A percentile compares a stretch with the other conserved stretches of the same genome.
Evolutionary conservation across 352 stramenopile genomes (phyloP).

Genomic region (Blastocystis sp.): DNA sequence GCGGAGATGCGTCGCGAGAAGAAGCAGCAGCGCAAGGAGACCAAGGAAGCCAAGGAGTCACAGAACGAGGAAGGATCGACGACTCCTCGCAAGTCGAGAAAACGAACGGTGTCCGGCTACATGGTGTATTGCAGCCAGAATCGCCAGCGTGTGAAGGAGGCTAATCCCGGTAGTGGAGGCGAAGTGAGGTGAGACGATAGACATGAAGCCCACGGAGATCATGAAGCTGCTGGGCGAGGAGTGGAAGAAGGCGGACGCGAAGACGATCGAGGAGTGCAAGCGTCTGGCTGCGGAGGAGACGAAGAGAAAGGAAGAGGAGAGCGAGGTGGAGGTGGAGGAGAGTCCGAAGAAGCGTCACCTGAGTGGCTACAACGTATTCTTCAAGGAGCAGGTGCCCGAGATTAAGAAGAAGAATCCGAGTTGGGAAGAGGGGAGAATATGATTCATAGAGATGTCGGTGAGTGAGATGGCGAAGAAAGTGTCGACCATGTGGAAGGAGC

Average conservation of each 20-base stretch:
- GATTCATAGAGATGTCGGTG: not conserved
- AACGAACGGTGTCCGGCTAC: not conserved
- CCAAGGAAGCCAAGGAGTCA: not conserved
- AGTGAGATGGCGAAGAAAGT: not conserved
- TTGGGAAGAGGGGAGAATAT: not conserved
- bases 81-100: not conserved
- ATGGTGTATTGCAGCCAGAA: not conserved
- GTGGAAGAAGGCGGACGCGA: slow-evolving; percentile 6
- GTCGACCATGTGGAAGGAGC: not conserved
- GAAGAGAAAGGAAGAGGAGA: not conserved
- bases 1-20: not conserved
- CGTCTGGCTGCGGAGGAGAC: not conserved
- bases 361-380: not conserved
- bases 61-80: not conserved
- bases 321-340: not conserved
- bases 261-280: not conserved
- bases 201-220: not conserved
- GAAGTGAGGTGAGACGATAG: not conserved
- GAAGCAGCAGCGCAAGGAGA: not conserved
- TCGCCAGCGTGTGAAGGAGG: not conserved
- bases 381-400: not conserved
- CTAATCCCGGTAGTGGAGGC: not conserved
- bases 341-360: not conserved
- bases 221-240: not conserved
- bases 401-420: not conserved